These are phyloP conservation scores for Gnaphalium uliginosum DNA, from an alignment of 129 eudicot genomes.

Conservation along the genomic window DNA sequence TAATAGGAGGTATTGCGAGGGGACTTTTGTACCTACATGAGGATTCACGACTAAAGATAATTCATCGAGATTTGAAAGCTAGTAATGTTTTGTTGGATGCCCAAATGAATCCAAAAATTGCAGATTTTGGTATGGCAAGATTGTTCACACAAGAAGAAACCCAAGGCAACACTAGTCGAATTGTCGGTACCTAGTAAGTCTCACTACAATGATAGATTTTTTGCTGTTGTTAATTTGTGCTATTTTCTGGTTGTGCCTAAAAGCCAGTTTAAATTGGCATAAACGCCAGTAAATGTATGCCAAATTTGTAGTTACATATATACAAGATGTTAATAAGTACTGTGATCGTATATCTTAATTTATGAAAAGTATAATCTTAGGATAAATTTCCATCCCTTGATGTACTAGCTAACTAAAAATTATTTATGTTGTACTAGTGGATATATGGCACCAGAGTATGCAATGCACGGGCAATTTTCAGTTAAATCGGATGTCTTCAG, in stretches of 20 bases:
- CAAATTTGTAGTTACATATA: not conserved
- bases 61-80: constrained; percentile 56
- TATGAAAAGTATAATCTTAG: too few relatives aligned
- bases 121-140: constrained; percentile 53
- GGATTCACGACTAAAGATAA: constrained; percentile 47
- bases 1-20: constrained; percentile 40
- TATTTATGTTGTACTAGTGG: constrained; percentile 36
- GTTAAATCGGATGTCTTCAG: constrained; percentile 51
- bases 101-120: constrained; percentile 50
- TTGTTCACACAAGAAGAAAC: constrained; percentile 47
- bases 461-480: constrained; percentile 44
- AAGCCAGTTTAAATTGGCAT: not conserved
- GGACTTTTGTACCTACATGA: constrained; percentile 53
- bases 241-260: not conserved
- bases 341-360: too few relatives aligned
- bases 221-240: not conserved
- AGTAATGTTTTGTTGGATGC: constrained; percentile 48
- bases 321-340: not conserved
- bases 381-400: not conserved
- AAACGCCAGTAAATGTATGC: not conserved
- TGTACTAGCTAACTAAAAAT: not conserved
- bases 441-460: constrained; percentile 61
- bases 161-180: constrained; percentile 40
- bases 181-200: constrained; percentile 58
- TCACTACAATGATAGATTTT: not conserved